Evolutionary conservation across 495 filamentous ascomycete genomes (phyloP).

Genomic region (Rhizodiscina lignyota): DNA sequence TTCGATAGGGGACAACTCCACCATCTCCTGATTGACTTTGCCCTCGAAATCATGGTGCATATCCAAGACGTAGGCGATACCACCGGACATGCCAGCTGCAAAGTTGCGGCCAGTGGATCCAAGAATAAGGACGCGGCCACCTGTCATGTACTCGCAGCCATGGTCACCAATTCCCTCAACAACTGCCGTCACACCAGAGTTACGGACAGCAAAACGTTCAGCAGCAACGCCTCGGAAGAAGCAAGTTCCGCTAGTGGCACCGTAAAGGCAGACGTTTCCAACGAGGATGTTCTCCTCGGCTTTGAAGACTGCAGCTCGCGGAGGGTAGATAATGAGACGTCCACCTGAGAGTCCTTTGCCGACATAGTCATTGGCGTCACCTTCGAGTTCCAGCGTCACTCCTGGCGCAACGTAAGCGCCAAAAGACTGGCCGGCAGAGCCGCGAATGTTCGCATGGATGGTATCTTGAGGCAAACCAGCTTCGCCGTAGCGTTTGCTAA

Average conservation of each 20-base stretch:
- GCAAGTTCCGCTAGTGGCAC: conserved; percentile 80
- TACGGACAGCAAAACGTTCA: conserved; percentile 95
- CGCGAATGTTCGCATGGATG: conserved; percentile 93
- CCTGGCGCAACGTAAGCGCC: conserved; percentile 90
- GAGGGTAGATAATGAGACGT: conserved; percentile 90
- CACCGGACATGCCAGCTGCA: conserved; percentile 97
- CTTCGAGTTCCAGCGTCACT: conserved; percentile 92
- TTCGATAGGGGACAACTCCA: conserved; percentile 75
- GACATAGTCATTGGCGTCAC: conserved; percentile 96
- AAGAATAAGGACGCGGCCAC: conserved; percentile 78
- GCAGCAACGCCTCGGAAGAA: conserved; percentile 98
- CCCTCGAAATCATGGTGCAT: conserved; percentile 80
- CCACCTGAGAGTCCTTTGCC: conserved; percentile 96
- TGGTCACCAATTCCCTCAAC: conserved; percentile 98
- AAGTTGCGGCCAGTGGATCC: conserved; percentile 97
- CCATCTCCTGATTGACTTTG: conserved; percentile 98
- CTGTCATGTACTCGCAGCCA: conserved; percentile 99
- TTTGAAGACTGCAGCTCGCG: conserved; percentile 84
- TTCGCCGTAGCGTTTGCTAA: conserved; percentile 86
- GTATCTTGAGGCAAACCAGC: conserved; percentile 84
- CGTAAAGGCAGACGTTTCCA: conserved; percentile 95
- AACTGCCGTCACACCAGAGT: conserved; percentile 91
- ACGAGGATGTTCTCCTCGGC: conserved; percentile 96
- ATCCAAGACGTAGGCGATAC: conserved; percentile 94
- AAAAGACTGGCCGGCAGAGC: conserved; percentile 97